Evolutionary conservation across 805 yeast species (phyloP).

Genomic region (Candida suzukii): DNA sequence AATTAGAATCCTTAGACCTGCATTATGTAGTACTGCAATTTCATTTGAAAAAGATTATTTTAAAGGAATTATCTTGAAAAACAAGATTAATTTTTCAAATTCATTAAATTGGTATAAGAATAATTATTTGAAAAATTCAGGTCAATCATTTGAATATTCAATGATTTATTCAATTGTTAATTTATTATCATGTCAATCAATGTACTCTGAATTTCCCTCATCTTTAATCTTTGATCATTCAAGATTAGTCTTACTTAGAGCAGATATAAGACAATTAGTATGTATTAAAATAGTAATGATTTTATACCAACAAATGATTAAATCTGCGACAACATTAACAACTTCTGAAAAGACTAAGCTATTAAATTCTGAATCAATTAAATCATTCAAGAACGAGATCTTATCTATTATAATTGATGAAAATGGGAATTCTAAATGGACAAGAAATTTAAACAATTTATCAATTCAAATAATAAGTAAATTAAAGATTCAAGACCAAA

Average conservation of each 20-base stretch:
- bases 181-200: conserved; percentile 67
- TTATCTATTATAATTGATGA: conserved; percentile 77
- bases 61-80: conserved; percentile 40
- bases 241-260: conserved; percentile 66
- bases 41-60: conserved; percentile 87
- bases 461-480: conserved; percentile 58
- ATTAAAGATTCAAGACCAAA: conserved; percentile 7
- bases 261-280: conserved; percentile 80
- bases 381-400: conserved; percentile 62
- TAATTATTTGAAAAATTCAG: conserved; percentile 20
- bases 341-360: conserved; percentile 29
- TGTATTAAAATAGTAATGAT: conserved; percentile 71
- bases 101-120: conserved; percentile 61
- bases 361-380: conserved; percentile 29
- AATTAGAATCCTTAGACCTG: conserved; percentile 77
- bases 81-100: conserved; percentile 52
- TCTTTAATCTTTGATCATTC: conserved; percentile 81
- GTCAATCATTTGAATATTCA: conserved; percentile 4
- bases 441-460: conserved; percentile 67
- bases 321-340: conserved; percentile 21
- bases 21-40: conserved; percentile 76
- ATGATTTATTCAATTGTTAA: conserved; percentile 50
- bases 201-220: conserved; percentile 78
- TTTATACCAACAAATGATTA: conserved; percentile 61
- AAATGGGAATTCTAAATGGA: conserved; percentile 86